Conservation (phyloP, 2,329 filamentous ascomycete species). For the Diaporthe sp. region DNA sequence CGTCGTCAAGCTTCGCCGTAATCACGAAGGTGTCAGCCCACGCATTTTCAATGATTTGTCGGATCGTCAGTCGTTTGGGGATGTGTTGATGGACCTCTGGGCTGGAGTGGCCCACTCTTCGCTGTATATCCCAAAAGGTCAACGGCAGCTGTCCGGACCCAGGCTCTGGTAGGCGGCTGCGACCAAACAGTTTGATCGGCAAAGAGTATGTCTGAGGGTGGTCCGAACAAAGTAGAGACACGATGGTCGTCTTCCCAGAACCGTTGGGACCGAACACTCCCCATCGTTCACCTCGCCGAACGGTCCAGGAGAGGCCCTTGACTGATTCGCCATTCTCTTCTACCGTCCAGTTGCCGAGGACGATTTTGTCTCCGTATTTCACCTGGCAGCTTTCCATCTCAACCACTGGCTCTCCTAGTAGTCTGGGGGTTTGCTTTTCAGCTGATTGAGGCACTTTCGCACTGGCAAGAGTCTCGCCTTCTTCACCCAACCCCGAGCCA, state of each 20-base stretch:
- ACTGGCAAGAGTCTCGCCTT: slow-evolving; percentile 42
- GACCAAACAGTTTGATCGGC: slow-evolving; percentile 88
- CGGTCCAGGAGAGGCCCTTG: slow-evolving; percentile 84
- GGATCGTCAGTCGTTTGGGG: slow-evolving; percentile 80
- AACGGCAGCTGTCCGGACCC: slow-evolving; percentile 78
- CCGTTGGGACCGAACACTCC: slow-evolving; percentile 95
- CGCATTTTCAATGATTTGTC: slow-evolving; percentile 84
- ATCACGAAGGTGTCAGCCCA: slow-evolving; percentile 91
- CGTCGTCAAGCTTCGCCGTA: slow-evolving; percentile 73
- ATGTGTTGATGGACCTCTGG: slow-evolving; percentile 96
- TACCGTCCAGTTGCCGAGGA: slow-evolving; percentile 85
- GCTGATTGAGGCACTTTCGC: slow-evolving; percentile 11
- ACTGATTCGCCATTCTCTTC: slow-evolving; percentile 61
- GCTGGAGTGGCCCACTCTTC: slow-evolving; percentile 90
- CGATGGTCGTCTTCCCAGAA: slow-evolving; percentile 94
- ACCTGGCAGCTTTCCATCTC: slow-evolving; percentile 91
- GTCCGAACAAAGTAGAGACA: slow-evolving; percentile 94
- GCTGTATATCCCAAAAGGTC: slow-evolving; percentile 93
- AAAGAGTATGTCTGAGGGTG: slow-evolving; percentile 95
- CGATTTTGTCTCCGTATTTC: slow-evolving; percentile 81
- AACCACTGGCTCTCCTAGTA: slow-evolving; percentile 78
- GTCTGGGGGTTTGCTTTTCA: slow-evolving; percentile 22
- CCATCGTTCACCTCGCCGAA: slow-evolving; percentile 88
- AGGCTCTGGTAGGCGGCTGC: slow-evolving; percentile 81
- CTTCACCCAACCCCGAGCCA: slow-evolving; percentile 54